These are phyloP conservation scores for Gentiana straminea DNA, from an alignment of 257 asterid species.

Conservation along the genomic window DNA sequence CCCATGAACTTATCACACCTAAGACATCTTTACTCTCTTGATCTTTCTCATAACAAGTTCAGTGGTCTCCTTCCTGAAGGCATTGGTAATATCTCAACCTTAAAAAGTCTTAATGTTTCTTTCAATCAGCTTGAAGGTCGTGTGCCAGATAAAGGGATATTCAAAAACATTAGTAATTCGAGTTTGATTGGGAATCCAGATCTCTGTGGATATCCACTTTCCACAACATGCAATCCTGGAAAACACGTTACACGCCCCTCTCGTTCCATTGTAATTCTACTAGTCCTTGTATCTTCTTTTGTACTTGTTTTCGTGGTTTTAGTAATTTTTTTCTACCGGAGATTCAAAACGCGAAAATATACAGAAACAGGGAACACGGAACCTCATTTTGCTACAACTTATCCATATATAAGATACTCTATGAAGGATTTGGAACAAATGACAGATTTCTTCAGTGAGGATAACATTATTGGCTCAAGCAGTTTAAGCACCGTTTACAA, in stretches of 20 bases:
- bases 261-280: slow-evolving; percentile 16
- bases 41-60: slow-evolving; percentile 62
- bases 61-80: slow-evolving; percentile 46
- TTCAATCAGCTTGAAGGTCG: slow-evolving; percentile 37
- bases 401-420: slow-evolving; percentile 40
- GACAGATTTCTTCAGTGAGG: too few species aligned
- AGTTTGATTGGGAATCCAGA: slow-evolving; percentile 25
- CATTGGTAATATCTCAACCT: slow-evolving; percentile 29
- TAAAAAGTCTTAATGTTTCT: slow-evolving; percentile 60
- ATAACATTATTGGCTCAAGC: too few species aligned
- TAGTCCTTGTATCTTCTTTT: slow-evolving; percentile 26
- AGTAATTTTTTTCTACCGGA: slow-evolving; percentile 4
- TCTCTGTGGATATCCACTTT: slow-evolving; percentile 45
- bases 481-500: too few species aligned
- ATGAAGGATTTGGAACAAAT: slow-evolving; percentile 10
- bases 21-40: slow-evolving; percentile 34
- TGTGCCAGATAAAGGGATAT: too few species aligned
- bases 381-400: too few species aligned
- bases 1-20: slow-evolving; percentile 33
- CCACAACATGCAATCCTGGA: slow-evolving; percentile 18
- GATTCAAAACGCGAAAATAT: slow-evolving; percentile 14
- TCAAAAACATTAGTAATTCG: too few species aligned
- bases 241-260: slow-evolving; percentile 2
- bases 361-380: slow-evolving; percentile 9
- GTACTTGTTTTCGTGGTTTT: slow-evolving; percentile 23